A percentile compares a stretch with the other conserved stretches of the same genome.
phyloP scores from a whole-genome alignment of 495 filamentous ascomycete species.

The Xylaria palmicola region DNA sequence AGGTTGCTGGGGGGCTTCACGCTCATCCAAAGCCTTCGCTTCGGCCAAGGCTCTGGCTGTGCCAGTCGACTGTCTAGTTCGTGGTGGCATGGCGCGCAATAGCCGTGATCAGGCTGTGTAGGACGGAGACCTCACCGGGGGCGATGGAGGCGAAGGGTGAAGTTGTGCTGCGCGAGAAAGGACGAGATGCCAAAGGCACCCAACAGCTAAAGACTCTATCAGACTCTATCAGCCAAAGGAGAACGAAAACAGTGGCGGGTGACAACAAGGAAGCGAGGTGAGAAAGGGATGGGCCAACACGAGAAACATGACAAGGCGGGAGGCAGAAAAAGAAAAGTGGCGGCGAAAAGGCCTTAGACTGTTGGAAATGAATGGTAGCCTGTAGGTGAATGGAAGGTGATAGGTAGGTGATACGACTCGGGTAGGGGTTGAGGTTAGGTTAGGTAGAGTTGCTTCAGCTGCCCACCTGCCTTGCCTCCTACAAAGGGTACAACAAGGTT shows the following conservation, averaged over 20 bases:
- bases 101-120: neutral
- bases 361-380: too few relatives aligned
- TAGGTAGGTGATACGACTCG: too few relatives aligned
- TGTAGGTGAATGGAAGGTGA: too few relatives aligned
- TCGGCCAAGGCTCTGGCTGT: constrained; percentile 1
- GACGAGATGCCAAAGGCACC: neutral
- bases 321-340: neutral
- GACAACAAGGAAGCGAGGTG: neutral
- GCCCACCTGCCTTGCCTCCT: too few relatives aligned
- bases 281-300: neutral
- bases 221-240: neutral
- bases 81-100: constrained; percentile 23
- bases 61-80: constrained; percentile 17
- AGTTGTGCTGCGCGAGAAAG: neutral
- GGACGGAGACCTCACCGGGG: neutral
- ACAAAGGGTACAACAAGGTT: too few relatives aligned
- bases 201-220: neutral
- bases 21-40: neutral
- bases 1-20: neutral
- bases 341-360: too few relatives aligned
- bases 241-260: neutral
- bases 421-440: too few relatives aligned
- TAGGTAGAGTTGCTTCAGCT: too few relatives aligned
- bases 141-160: neutral
- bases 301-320: neutral